A percentile compares a stretch with the other conserved stretches of the same genome.
Evolutionary conservation across 176 grass and related monocot genomes (phyloP).

Genomic region (Bromus sterilis): DNA sequence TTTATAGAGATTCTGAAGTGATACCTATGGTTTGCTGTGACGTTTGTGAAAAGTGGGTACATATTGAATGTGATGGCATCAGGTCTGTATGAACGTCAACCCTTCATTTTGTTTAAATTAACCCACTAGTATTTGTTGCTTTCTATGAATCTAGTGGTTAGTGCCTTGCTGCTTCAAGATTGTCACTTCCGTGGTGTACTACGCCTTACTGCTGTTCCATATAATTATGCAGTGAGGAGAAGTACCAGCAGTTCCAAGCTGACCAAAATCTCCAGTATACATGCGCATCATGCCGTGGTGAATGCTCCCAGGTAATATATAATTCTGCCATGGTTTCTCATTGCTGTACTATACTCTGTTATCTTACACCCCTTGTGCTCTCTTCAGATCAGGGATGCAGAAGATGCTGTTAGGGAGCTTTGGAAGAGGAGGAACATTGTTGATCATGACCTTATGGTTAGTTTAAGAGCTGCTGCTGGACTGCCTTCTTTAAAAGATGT

Average conservation of each 20-base stretch:
- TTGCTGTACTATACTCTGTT: conserved; percentile 1
- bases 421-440: conserved; percentile 81
- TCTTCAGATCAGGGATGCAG: conserved; percentile 77
- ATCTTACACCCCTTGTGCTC: conserved; percentile 10
- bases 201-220: neutral
- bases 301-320: conserved; percentile 83
- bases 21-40: conserved; percentile 99
- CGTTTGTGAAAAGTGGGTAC: conserved; percentile 97
- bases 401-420: conserved; percentile 93
- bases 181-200: neutral
- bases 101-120: conserved; percentile 14
- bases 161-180: neutral
- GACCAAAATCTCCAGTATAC: conserved; percentile 87
- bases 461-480: conserved; percentile 70
- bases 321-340: conserved; percentile 14
- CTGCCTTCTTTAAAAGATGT: conserved; percentile 66
- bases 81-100: conserved; percentile 39
- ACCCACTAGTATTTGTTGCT: neutral
- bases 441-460: conserved; percentile 70
- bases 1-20: conserved; percentile 99
- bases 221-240: conserved; percentile 75
- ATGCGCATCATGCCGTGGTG: conserved; percentile 87
- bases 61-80: conserved; percentile 95
- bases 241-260: conserved; percentile 88
- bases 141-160: neutral